Conservation (phyloP, 305 asterid species). For the Caryopteris hybrid region DNA sequence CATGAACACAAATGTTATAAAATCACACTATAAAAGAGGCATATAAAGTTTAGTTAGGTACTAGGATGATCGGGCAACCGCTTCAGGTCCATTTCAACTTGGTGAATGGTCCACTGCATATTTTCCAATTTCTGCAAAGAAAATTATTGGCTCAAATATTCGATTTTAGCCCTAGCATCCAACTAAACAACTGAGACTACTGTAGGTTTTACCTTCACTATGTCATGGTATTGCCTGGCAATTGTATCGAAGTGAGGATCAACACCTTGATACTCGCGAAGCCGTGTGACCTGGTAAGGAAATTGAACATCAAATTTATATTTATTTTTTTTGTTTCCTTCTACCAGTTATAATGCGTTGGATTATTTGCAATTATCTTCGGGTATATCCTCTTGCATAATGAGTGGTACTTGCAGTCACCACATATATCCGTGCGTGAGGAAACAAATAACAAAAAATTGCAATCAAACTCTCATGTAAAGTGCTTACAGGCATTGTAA, state of each 20-base stretch:
- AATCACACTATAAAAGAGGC: background rate
- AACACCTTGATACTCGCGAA: constrained; percentile 93
- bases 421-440: too few relatives aligned
- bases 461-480: background rate
- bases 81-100: constrained; percentile 96
- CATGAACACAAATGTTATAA: constrained; percentile 1
- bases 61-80: constrained; percentile 61
- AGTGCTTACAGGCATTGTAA: background rate
- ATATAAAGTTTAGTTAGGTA: constrained; percentile 25
- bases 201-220: constrained; percentile 53
- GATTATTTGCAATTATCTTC: background rate
- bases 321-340: background rate
- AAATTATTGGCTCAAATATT: background rate
- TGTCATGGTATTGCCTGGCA: constrained; percentile 90
- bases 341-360: background rate
- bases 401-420: background rate
- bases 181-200: background rate
- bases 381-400: background rate
- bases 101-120: constrained; percentile 95
- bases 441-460: background rate
- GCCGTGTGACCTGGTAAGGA: constrained; percentile 65
- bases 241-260: constrained; percentile 91
- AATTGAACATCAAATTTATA: constrained; percentile 3
- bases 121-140: constrained; percentile 81
- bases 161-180: constrained; percentile 1